A percentile compares a stretch with the other conserved stretches of the same genome.
Conservation (phyloP, 2,329 filamentous ascomycete species). For the Pseudogymnoascus sp. region DNA sequence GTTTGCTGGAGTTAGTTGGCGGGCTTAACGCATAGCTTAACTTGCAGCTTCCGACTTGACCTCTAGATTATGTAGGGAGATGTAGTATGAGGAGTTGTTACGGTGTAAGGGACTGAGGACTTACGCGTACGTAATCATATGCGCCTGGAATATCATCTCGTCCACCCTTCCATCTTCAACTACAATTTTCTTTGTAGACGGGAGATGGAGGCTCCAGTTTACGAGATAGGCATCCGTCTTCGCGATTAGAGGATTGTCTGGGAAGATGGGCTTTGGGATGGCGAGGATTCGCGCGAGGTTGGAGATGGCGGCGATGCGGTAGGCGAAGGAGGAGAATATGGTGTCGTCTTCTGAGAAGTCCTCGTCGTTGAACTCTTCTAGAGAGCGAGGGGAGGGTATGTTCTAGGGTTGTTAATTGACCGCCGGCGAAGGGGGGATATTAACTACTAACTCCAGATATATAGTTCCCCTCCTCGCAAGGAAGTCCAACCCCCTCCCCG, state of each 20-base stretch:
- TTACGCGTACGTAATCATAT: slow-evolving; percentile 60
- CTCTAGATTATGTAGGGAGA: not conserved
- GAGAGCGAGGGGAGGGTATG: slow-evolving; percentile 51
- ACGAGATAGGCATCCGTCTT: slow-evolving; percentile 50
- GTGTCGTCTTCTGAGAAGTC: slow-evolving; percentile 59
- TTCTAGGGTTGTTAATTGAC: slow-evolving; percentile 39
- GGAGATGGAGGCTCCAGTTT: slow-evolving; percentile 77
- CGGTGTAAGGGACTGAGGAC: slow-evolving; percentile 10
- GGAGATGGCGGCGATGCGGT: slow-evolving; percentile 72
- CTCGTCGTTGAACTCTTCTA: slow-evolving; percentile 68
- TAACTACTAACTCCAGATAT: slow-evolving; percentile 43
- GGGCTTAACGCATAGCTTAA: not conserved
- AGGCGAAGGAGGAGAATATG: slow-evolving; percentile 78
- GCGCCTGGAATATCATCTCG: slow-evolving; percentile 86
- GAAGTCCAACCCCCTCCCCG: slow-evolving; percentile 61
- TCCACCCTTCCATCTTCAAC: slow-evolving; percentile 66
- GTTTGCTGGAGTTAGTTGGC: not conserved
- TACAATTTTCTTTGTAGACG: slow-evolving; percentile 57
- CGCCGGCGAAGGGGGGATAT: not conserved
- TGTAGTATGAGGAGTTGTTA: not conserved
- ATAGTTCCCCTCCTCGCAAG: slow-evolving; percentile 77
- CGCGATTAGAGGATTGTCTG: slow-evolving; percentile 47
- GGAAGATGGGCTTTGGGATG: slow-evolving; percentile 43
- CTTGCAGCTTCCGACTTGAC: not conserved
- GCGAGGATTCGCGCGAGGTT: slow-evolving; percentile 71